Percentiles rank a stretch among this genome's conserved stretches.
Conservation (phyloP, 768 basidiomycete species). For the Phlebiopsis gigantea region DNA sequence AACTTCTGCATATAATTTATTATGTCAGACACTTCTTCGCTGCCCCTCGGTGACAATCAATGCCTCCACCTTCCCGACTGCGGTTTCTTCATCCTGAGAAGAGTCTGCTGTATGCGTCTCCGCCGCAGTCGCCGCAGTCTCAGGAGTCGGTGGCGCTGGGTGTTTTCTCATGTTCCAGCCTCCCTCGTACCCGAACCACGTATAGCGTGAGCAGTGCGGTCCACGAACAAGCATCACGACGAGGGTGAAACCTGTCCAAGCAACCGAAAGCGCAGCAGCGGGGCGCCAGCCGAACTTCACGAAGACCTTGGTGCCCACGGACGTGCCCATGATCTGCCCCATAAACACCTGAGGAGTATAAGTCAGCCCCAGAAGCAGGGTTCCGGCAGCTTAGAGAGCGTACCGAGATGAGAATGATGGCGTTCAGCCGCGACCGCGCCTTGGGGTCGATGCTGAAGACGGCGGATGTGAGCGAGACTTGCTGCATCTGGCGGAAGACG, state of each 20-base stretch:
- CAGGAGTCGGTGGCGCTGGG: background rate
- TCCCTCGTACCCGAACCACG: constrained; percentile 61
- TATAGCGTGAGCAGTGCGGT: constrained; percentile 47
- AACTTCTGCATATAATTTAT: too few relatives aligned
- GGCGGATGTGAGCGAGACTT: constrained; percentile 55
- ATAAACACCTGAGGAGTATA: constrained; percentile 42
- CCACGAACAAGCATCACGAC: constrained; percentile 57
- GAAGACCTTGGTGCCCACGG: constrained; percentile 66
- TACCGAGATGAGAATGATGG: constrained; percentile 63
- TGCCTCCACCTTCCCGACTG: background rate
- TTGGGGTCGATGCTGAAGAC: constrained; percentile 28
- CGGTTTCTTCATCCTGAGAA: background rate
- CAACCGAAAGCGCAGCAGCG: constrained; percentile 54
- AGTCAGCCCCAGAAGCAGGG: background rate
- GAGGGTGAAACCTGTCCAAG: constrained; percentile 47
- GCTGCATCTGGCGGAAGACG: constrained; percentile 59
- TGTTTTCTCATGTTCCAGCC: constrained; percentile 24
- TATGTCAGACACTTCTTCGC: too few relatives aligned
- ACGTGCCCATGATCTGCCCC: constrained; percentile 76
- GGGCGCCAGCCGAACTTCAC: constrained; percentile 63
- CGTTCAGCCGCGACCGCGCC: constrained; percentile 48
- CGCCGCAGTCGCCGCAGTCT: background rate
- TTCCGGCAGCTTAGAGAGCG: constrained; percentile 9
- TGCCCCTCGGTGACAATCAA: background rate
- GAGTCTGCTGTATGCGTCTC: background rate